Conservation (phyloP, 495 filamentous ascomycete genomes). For the Ramalina peruviana region DNA sequence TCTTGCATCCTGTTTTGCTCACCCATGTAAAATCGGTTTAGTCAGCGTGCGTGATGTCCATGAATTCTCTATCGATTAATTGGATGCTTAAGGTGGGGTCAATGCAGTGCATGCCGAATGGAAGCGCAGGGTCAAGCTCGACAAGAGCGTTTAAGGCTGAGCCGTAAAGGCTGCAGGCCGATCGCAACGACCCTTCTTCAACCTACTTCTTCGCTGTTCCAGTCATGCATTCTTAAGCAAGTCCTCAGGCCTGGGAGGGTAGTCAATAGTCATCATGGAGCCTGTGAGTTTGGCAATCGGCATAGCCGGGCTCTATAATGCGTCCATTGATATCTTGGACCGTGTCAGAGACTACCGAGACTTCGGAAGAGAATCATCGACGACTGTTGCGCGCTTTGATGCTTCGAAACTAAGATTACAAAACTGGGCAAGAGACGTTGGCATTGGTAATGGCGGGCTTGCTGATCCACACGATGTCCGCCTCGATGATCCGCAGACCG, state of each 20-base stretch:
- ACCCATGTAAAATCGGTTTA: too few relatives aligned
- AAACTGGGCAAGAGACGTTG: constrained; percentile 1
- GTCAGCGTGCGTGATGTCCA: too few relatives aligned
- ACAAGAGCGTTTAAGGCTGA: too few relatives aligned
- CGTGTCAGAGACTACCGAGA: background rate
- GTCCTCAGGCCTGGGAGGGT: background rate
- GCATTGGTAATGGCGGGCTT: background rate
- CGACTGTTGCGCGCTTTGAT: background rate
- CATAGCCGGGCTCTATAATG: constrained; percentile 2
- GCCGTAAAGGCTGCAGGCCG: too few relatives aligned
- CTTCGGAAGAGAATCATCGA: background rate
- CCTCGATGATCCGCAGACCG: background rate
- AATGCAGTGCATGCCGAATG: too few relatives aligned
- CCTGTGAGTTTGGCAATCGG: background rate
- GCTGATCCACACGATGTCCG: background rate
- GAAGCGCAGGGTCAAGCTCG: too few relatives aligned
- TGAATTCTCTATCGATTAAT: too few relatives aligned
- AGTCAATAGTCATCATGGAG: background rate
- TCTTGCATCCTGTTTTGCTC: too few relatives aligned
- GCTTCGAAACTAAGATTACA: background rate
- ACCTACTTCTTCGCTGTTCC: too few relatives aligned
- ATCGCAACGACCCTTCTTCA: too few relatives aligned
- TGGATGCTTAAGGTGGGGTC: too few relatives aligned
- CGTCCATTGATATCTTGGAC: background rate
- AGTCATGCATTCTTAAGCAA: too few relatives aligned